These are phyloP conservation scores for Sphagnum tenellum DNA, from an alignment of 225 moss, liverwort and hornwort species.

Conservation along the genomic window DNA sequence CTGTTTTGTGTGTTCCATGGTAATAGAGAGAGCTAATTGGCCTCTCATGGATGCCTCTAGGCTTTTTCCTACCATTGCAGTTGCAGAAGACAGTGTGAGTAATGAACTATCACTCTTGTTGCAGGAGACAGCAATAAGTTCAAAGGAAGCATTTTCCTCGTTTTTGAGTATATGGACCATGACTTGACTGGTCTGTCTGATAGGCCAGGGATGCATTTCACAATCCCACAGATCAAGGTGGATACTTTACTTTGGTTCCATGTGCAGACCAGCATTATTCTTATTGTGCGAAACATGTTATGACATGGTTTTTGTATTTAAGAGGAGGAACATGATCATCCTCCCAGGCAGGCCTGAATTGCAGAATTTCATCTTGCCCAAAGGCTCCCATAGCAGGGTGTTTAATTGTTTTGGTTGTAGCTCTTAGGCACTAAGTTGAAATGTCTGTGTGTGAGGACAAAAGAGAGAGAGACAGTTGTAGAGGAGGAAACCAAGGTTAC, in stretches of 20 bases:
- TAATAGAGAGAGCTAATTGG: neutral
- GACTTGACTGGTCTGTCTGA: constrained; percentile 87
- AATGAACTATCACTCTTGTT: neutral
- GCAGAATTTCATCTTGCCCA: no score
- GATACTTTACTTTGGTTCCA: neutral
- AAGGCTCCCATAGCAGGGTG: no score
- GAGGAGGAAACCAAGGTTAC: no score
- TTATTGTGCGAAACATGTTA: no score
- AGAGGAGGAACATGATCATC: no score
- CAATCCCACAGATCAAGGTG: constrained; percentile 91
- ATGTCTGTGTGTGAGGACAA: no score
- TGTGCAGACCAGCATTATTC: no score
- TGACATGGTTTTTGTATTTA: no score
- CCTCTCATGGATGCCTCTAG: neutral
- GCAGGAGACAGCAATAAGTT: constrained; percentile 67
- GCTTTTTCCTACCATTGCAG: neutral
- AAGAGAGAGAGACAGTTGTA: no score
- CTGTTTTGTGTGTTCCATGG: neutral
- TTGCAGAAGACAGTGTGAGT: neutral
- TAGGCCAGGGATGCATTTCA: constrained; percentile 90
- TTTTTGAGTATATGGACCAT: constrained; percentile 98
- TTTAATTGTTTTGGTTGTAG: no score
- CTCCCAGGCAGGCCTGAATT: no score
- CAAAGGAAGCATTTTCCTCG: constrained; percentile 92
- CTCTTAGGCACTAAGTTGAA: no score